These are phyloP conservation scores for Pseudoscleropodium purum DNA, from an alignment of 225 moss, liverwort and hornwort genomes.

Conservation along the genomic window DNA sequence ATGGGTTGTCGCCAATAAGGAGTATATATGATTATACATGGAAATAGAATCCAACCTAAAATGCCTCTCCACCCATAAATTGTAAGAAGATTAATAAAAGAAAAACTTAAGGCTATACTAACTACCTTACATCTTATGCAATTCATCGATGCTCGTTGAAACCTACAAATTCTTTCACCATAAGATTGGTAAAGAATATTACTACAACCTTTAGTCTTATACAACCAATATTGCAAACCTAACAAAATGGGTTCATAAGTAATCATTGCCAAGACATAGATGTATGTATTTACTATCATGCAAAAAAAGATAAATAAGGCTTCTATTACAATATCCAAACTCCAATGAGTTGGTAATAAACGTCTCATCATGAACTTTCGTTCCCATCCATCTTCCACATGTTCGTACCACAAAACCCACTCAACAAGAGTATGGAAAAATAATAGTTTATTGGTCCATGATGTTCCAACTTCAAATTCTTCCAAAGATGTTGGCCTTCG, in stretches of 20 bases:
- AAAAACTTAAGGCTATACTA: background rate
- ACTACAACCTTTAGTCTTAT: background rate
- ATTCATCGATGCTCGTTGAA: background rate
- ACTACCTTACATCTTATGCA: background rate
- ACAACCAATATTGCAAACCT: background rate
- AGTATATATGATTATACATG: background rate
- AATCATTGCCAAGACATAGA: background rate
- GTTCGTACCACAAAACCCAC: background rate
- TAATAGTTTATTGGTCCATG: accelerated
- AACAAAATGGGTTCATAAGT: background rate
- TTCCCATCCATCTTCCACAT: background rate
- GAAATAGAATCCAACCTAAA: background rate
- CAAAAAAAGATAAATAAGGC: background rate
- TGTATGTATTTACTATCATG: background rate
- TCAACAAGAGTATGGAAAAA: background rate
- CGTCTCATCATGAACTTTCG: background rate
- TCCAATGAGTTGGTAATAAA: background rate
- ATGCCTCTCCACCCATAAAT: background rate
- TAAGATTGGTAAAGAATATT: background rate
- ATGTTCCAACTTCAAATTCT: background rate
- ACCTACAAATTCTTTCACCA: background rate
- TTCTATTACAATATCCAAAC: background rate
- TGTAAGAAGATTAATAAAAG: background rate
- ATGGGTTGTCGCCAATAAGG: background rate
- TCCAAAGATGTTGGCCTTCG: too few species aligned